Base-by-base conservation (phyloP, 2,329 filamentous ascomycete genomes). In the Trichoderma sp. region DNA sequence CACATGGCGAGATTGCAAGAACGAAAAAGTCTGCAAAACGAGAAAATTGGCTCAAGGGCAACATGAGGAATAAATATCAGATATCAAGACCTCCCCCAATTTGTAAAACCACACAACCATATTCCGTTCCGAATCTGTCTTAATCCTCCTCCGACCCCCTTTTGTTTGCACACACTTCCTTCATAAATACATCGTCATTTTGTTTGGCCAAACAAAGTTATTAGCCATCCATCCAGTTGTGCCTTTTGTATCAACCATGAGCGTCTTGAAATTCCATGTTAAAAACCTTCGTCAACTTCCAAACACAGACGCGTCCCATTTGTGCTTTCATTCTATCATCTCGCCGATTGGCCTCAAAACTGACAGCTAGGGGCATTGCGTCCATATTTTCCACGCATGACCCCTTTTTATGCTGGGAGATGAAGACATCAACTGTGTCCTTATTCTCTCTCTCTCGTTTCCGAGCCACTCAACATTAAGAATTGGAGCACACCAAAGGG, bases 401-500 rank as follows among this genome's bases (percentile, higher is more conserved):
- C 29, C 68, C 56, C 41, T 45, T 62, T 72, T 72, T 72, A 35
- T 33, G 71, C 71, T 33, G 50, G 60, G 27, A 35, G 69, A 35
- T 35, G 59, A 72, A n/a, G 69, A 38, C 69, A 72, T 33, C 56
- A 63, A 63, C 35, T 24, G 68, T 63, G 67, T 71, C 67, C 59
- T 29, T 50, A 24, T 33, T 21, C 31, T 50, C 41, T 41, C 41
- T 35, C 33, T 64, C 62, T 68, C 69, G 41, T 56, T 50, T 72
- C 75, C 68, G 53, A 76, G 68, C 75, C 75, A 59, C 71, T 74
- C 78, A 80, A 79, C 81, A 79, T 80, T 82, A 82, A 77, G 76
- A 79, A 81, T 77, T 77, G 79, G 77, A 79, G 79, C 79, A 81
- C 78, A 79, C 76, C 77, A 75, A 77, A 71, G 76, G 72, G 77